Conservation (phyloP, 164 flowering plant genomes). For the Stephania japonica region DNA sequence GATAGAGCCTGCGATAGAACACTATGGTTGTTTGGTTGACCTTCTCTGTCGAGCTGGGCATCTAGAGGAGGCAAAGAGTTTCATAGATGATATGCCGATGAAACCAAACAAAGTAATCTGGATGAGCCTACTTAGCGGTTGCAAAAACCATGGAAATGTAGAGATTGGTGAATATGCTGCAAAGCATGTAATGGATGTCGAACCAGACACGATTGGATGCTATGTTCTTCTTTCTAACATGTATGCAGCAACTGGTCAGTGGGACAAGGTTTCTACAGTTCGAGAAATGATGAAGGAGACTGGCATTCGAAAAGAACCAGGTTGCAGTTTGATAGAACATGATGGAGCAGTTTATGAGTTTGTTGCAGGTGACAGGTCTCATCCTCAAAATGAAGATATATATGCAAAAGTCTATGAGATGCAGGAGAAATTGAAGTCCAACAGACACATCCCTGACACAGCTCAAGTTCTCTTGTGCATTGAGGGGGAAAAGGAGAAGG, state of each 20-base stretch:
- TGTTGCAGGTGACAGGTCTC: constrained; percentile 15
- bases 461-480: constrained; percentile 18
- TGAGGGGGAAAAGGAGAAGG: constrained; percentile 22
- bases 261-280: constrained; percentile 14
- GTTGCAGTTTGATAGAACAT: constrained; percentile 17
- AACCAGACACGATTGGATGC: constrained; percentile 11
- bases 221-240: constrained; percentile 24
- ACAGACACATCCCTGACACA: constrained; percentile 18
- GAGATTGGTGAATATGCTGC: constrained; percentile 19
- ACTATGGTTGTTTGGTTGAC: constrained; percentile 24
- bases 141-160: constrained; percentile 14
- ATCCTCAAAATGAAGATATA: constrained; percentile 15
- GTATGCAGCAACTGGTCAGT: constrained; percentile 15
- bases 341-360: constrained; percentile 13
- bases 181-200: constrained; percentile 14
- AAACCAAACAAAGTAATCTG: constrained; percentile 15
- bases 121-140: constrained; percentile 18
- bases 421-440: constrained; percentile 14
- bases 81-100: constrained; percentile 18
- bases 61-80: constrained; percentile 18
- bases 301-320: constrained; percentile 19
- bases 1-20: constrained; percentile 17
- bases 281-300: constrained; percentile 17
- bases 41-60: constrained; percentile 19
- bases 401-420: constrained; percentile 22